Evolutionary conservation across 2,329 filamentous ascomycete genomes (phyloP).

Genomic region (Laburnicola sp.): DNA sequence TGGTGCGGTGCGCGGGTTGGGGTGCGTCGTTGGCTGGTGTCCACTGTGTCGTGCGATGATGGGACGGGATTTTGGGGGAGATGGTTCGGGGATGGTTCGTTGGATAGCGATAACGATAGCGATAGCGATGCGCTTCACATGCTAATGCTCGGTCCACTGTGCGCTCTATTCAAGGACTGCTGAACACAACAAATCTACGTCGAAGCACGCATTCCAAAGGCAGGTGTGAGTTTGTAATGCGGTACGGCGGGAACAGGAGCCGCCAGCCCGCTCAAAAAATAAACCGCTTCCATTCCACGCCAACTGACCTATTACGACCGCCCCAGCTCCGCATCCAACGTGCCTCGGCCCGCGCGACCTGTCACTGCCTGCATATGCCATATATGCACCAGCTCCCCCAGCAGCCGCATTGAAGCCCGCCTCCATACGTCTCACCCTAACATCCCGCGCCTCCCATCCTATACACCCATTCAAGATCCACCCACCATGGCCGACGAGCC

Average conservation of each 20-base stretch:
- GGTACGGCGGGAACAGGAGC: not conserved
- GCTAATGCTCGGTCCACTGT: not conserved
- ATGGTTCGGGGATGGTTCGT: constrained; percentile 27
- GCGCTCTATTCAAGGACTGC: not conserved
- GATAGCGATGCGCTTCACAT: not conserved
- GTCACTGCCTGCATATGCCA: constrained; percentile 15
- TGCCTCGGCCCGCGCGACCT: constrained; percentile 25
- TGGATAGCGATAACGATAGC: not conserved
- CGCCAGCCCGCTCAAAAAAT: not conserved
- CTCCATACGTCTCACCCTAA: not conserved
- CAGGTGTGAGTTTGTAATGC: too few species aligned
- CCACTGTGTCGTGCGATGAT: constrained; percentile 3
- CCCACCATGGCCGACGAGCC: constrained; percentile 49
- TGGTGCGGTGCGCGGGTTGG: constrained; percentile 4
- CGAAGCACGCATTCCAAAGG: not conserved
- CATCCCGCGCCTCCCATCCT: constrained; percentile 2
- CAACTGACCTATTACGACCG: constrained; percentile 15
- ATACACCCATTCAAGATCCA: not conserved
- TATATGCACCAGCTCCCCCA: constrained; percentile 8
- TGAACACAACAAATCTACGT: not conserved
- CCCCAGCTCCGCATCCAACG: constrained; percentile 20
- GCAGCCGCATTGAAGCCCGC: not conserved
- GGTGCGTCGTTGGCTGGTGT: not conserved
- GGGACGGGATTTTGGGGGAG: constrained; percentile 18
- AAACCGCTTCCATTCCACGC: too few species aligned